Evolutionary conservation across 805 yeast genomes (phyloP), one percentile per base, ranked within the genome.

Genomic region (Blastobotrys terrestris): DNA sequence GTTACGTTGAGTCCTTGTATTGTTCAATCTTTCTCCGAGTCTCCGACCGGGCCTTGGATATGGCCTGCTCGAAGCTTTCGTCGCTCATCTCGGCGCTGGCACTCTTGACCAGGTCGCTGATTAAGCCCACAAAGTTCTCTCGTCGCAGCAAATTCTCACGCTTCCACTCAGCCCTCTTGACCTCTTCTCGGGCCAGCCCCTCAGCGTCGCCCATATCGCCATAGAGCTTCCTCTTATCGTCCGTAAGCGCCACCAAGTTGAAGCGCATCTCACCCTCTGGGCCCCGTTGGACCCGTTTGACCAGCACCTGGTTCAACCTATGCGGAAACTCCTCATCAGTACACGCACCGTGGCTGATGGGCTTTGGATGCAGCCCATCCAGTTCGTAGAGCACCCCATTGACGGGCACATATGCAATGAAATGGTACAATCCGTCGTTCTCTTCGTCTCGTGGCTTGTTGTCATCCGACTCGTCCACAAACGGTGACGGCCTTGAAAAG

Each of bases 281-380:
- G 55, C 75, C 77, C 52, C 72, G 71, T n/a, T 63, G 56, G 14
- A 83, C 76, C 41, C 87, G 69, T 15, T 72, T 65, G 52, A 64
- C 69, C 8, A 83, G 61, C 1, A 80, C 78, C 7, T 61, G 59
- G 4, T 80, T 76, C 56, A 73, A 71, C 42, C 63, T 63, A 42
- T 67, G 64, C 48, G 78, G 74, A 48, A 77, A 77, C 14, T 73
- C 73, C 4, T 70, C 70, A 14, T 63, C 59, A 1, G 58, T 58
- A 56, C 81, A 75, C 2, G 62, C 63, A 1, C 77, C 77, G 60
- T 82, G 87, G 49, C 66, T 67, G 42, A 83, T 80, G 2, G 87
- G 86, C 45, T 65, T 74, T 19, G 67, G 69, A 52, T 77, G 79
- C 49, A 83, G 69, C 1, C 88, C 88, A 62, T 83, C 88, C 48